Base-by-base conservation (phyloP, 2,329 filamentous ascomycete species). In the Corynespora cassiicola region DNA sequence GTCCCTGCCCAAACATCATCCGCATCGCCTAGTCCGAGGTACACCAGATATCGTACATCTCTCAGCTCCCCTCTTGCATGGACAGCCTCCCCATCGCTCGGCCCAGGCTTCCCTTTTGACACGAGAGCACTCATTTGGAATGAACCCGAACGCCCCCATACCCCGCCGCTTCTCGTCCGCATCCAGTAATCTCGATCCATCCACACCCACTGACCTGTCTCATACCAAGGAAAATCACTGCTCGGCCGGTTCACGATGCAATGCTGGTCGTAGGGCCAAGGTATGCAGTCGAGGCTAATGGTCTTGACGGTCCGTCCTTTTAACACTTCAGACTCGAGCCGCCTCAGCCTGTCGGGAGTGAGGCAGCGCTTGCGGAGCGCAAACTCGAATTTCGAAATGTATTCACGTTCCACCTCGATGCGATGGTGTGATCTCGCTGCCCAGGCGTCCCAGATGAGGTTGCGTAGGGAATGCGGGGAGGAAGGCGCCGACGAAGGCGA, bases 261-360 rank as follows among this genome's bases (percentile, higher is more conserved):
- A 28, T 46, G 40, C 25, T 44, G 38, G 12, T 52, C 51, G n/a
- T 54, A 54, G 2, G 31, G n/a, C 43, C 48, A 54, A 2, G 51
- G 51, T 28, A 54, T 47, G 17, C 47, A 54, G 31, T 54, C 51
- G 14, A 54, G 21, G 17, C 45, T 50, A 12, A 54, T 48, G 2
- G 51, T 50, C 8, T 47, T 49, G 19, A 52, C 45, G 6, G 19
- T 38, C 12, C 45, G 36, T n/a, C 46, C 51, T 7, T 36, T 36
- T 4, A 28, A 22, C 11, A 46, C 44, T 11, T 50, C 45, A 1
- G 39, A 38, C 19, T 50, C 43, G 5, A 54, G 39, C 15, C 42
- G 33, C 25, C 37, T 45, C 4, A 42, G 33, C 0, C 42, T 38
- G 11, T 47, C 36, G 2, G 29, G 19, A 1, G 44, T 28, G 17